phyloP scores from a whole-genome alignment of 2,329 filamentous ascomycete species.

The Dothistroma septosporum region DNA sequence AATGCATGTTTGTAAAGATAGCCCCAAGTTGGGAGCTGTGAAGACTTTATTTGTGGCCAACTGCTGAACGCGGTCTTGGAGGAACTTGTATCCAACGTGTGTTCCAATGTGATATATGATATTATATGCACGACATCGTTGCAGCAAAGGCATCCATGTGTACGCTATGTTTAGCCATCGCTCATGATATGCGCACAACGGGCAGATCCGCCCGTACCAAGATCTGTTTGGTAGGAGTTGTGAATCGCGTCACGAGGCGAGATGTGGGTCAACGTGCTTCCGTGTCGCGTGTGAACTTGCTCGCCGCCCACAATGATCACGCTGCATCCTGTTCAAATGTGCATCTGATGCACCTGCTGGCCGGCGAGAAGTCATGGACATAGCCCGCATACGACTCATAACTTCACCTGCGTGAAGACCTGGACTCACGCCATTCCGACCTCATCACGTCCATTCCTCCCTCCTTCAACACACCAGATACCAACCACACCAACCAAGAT shows the following conservation, averaged over 20 bases:
- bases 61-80: not conserved
- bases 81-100: not conserved
- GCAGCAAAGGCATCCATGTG: not conserved
- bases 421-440: not conserved
- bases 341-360: not conserved
- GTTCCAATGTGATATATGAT: not conserved
- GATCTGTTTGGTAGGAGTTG: not conserved
- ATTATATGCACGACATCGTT: not conserved
- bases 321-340: not conserved
- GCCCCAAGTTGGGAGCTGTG: not conserved
- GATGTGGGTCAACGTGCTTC: not conserved
- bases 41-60: not conserved
- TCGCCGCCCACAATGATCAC: not conserved
- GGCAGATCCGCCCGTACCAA: not conserved
- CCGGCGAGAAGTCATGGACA: not conserved
- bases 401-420: not conserved
- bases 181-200: not conserved
- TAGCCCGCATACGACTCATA: not conserved
- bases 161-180: not conserved
- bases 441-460: not conserved
- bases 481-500: constrained; percentile 5
- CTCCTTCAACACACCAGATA: not conserved
- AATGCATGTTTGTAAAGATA: not conserved
- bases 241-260: not conserved
- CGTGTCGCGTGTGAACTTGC: not conserved